A percentile compares a stretch with the other conserved stretches of the same genome.
Evolutionary conservation across 78 protist genomes (phyloP).

Genomic region (Tieghemostelium lacteum): DNA sequence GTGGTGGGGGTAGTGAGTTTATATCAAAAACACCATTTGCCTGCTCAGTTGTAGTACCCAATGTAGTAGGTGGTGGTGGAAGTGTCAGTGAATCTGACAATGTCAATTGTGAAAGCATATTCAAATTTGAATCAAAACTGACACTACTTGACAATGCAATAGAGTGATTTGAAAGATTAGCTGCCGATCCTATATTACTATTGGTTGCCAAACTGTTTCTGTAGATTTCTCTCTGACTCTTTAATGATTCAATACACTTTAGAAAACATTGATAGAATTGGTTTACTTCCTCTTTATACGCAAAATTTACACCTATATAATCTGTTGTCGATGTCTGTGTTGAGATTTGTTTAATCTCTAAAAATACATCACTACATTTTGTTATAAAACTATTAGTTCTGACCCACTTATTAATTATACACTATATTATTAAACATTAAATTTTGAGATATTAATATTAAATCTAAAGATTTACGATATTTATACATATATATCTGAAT

Average conservation of each 20-base stretch:
- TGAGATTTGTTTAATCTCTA: slow-evolving; percentile 61
- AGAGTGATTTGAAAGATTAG: no score
- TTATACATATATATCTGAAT: not conserved
- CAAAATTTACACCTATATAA: slow-evolving; percentile 58
- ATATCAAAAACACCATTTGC: not conserved
- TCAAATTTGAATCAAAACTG: no score
- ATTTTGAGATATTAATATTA: not conserved
- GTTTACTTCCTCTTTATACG: slow-evolving; percentile 64
- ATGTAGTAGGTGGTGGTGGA: slow-evolving; percentile 11
- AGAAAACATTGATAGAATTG: slow-evolving; percentile 37
- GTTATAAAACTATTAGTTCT: slow-evolving; percentile 66
- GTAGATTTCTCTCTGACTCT: slow-evolving; percentile 7
- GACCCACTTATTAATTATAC: slow-evolving; percentile 75
- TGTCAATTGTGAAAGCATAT: no score
- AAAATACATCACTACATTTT: slow-evolving; percentile 72
- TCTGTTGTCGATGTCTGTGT: slow-evolving; percentile 54
- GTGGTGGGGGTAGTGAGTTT: slow-evolving; percentile 17
- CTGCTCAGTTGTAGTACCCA: not conserved
- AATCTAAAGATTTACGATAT: not conserved
- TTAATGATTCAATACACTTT: slow-evolving; percentile 45
- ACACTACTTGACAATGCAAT: no score
- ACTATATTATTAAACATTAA: slow-evolving; percentile 8
- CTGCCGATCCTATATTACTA: not conserved
- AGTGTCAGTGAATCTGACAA: slow-evolving; percentile 17
- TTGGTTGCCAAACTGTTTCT: not conserved